phyloP scores from a whole-genome alignment of 2,329 filamentous ascomycete genomes.

The Berkeleyomyces rouxiae region DNA sequence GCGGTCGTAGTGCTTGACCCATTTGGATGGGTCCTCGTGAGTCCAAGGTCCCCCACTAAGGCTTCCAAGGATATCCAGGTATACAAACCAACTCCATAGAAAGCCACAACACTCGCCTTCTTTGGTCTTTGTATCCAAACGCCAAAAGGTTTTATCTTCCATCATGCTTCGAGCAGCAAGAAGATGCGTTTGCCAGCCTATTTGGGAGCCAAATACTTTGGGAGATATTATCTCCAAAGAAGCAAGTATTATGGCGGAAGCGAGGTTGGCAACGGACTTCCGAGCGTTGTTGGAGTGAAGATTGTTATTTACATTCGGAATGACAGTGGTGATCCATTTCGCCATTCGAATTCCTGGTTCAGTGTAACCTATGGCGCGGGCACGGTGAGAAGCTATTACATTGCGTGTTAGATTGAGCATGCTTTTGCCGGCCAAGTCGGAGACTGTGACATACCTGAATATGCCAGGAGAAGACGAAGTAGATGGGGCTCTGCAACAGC shows the following conservation, averaged over 20 bases:
- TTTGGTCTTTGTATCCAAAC: slow-evolving; percentile 18
- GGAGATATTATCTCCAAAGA: slow-evolving; percentile 74
- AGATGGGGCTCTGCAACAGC: slow-evolving; percentile 54
- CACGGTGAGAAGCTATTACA: slow-evolving; percentile 52
- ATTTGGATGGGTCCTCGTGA: slow-evolving; percentile 30
- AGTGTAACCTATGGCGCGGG: slow-evolving; percentile 53
- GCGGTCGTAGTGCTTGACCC: slow-evolving; percentile 34
- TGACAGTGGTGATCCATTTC: slow-evolving; percentile 60
- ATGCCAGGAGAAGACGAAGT: slow-evolving; percentile 61
- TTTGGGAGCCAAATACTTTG: slow-evolving; percentile 61
- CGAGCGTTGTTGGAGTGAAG: background rate
- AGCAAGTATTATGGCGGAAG: slow-evolving; percentile 70
- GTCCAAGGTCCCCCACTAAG: slow-evolving; percentile 41
- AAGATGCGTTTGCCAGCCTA: slow-evolving; percentile 68
- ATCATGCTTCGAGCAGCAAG: slow-evolving; percentile 62
- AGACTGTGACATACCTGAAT: slow-evolving; percentile 33
- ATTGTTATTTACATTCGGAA: slow-evolving; percentile 33
- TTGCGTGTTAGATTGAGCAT: background rate
- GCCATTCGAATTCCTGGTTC: slow-evolving; percentile 67
- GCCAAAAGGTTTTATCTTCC: slow-evolving; percentile 25
- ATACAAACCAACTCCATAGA: slow-evolving; percentile 67
- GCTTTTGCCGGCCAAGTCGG: background rate
- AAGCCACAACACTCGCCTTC: slow-evolving; percentile 43
- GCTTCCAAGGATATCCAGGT: slow-evolving; percentile 63
- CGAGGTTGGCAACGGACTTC: slow-evolving; percentile 37